phyloP scores from a whole-genome alignment of 202 grass and related monocot species.

The Tripidium arundinaceum region DNA sequence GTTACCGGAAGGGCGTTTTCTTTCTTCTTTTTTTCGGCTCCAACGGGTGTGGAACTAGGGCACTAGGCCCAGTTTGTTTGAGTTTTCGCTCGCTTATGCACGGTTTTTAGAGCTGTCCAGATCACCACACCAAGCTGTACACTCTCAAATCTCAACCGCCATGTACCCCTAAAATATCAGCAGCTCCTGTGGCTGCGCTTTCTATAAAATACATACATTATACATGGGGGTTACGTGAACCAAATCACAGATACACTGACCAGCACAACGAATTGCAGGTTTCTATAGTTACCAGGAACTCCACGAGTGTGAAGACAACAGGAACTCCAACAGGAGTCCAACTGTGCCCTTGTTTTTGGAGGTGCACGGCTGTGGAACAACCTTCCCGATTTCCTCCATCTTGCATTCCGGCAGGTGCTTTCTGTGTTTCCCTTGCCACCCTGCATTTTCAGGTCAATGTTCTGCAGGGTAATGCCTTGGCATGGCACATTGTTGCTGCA shows the following conservation, averaged over 20 bases:
- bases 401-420: constrained; percentile 20
- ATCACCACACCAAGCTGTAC: too few relatives aligned
- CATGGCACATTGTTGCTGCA: constrained; percentile 53
- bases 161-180: background rate
- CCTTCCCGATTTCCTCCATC: constrained; percentile 28
- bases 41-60: too few relatives aligned
- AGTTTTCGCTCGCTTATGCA: too few relatives aligned
- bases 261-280: background rate
- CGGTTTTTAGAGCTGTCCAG: too few relatives aligned
- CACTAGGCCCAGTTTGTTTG: too few relatives aligned
- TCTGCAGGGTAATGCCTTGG: constrained; percentile 38
- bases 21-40: too few relatives aligned
- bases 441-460: constrained; percentile 39
- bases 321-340: background rate
- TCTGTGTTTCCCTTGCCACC: background rate
- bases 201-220: background rate
- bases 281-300: background rate
- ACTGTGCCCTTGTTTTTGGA: background rate
- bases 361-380: constrained; percentile 43
- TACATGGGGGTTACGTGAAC: background rate
- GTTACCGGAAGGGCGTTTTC: too few relatives aligned
- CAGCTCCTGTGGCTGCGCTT: background rate
- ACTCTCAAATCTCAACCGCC: too few relatives aligned
- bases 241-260: background rate
- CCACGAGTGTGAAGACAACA: background rate